Percentiles rank a stretch among this genome's conserved stretches.
Conservation (phyloP, 345 rosid genomes). For the Ricinus communis region DNA sequence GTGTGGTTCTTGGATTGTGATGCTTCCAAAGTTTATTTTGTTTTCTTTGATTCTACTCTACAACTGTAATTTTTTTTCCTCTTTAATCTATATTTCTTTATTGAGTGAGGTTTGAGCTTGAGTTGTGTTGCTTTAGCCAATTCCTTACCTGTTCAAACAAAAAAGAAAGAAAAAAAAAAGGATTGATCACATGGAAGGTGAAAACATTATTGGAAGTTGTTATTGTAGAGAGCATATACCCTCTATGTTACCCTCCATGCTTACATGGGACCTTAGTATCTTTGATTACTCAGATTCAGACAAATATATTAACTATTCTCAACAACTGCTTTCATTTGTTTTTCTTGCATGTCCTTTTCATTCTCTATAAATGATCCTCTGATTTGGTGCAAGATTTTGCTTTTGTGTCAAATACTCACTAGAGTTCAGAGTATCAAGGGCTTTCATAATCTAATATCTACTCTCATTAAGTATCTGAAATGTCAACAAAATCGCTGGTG, state of each 20-base stretch:
- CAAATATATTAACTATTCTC: conserved; percentile 15
- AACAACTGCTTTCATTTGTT: conserved; percentile 13
- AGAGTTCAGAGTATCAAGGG: not conserved
- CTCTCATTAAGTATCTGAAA: too few relatives aligned
- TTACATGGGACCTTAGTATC: conserved; percentile 6
- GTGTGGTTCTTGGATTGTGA: not conserved
- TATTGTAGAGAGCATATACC: not conserved
- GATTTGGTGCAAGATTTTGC: not conserved
- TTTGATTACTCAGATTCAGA: conserved; percentile 14
- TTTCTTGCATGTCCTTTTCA: conserved; percentile 11
- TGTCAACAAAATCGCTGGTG: not conserved
- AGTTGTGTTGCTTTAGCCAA: not conserved
- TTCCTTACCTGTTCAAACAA: too few relatives aligned
- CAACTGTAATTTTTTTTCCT: not conserved
- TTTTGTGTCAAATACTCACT: not conserved
- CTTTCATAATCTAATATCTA: not conserved
- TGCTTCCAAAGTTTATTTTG: not conserved
- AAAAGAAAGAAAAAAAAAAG: not conserved
- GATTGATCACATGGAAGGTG: not conserved
- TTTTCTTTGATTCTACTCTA: not conserved
- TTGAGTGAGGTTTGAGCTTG: not conserved
- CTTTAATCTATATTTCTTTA: not conserved
- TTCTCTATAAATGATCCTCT: not conserved
- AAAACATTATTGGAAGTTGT: not conserved
- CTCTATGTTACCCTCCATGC: not conserved